These are phyloP conservation scores for Picochlorum sp. DNA, from an alignment of 139 green algal genomes.

Conservation along the genomic window DNA sequence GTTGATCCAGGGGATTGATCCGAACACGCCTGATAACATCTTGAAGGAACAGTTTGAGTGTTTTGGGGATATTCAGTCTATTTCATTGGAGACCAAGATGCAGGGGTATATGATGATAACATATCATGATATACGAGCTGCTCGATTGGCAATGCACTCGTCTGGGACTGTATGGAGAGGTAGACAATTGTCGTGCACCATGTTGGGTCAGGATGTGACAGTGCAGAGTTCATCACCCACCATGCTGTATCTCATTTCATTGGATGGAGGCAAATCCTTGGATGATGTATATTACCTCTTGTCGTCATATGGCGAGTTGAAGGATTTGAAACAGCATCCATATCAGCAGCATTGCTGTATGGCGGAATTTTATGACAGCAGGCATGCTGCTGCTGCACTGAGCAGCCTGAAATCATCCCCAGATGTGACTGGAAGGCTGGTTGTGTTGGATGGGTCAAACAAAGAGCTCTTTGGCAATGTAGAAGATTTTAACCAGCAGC, in stretches of 20 bases:
- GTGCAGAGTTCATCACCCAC: conserved; percentile 20
- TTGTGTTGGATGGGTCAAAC: conserved; percentile 17
- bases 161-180: conserved; percentile 43
- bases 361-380: conserved; percentile 82
- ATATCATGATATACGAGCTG: conserved; percentile 83
- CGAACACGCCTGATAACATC: conserved; percentile 42
- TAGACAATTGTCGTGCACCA: conserved; percentile 33
- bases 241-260: conserved; percentile 71
- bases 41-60: conserved; percentile 50
- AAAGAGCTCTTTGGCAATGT: background rate
- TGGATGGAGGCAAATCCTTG: conserved; percentile 54
- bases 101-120: conserved; percentile 80
- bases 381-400: conserved; percentile 27
- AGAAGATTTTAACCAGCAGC: background rate
- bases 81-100: conserved; percentile 73
- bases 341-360: conserved; percentile 28
- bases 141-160: conserved; percentile 51
- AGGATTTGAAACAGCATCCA: conserved; percentile 27
- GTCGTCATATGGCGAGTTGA: conserved; percentile 76
- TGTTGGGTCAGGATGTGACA: background rate
- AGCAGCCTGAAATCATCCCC: conserved; percentile 6
- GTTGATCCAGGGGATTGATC: conserved; percentile 62
- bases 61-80: conserved; percentile 71
- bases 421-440: conserved; percentile 9
- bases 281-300: conserved; percentile 72